These are phyloP conservation scores for Dothidotthia symphoricarpi DNA, from an alignment of 2,329 filamentous ascomycete genomes.

Conservation along the genomic window DNA sequence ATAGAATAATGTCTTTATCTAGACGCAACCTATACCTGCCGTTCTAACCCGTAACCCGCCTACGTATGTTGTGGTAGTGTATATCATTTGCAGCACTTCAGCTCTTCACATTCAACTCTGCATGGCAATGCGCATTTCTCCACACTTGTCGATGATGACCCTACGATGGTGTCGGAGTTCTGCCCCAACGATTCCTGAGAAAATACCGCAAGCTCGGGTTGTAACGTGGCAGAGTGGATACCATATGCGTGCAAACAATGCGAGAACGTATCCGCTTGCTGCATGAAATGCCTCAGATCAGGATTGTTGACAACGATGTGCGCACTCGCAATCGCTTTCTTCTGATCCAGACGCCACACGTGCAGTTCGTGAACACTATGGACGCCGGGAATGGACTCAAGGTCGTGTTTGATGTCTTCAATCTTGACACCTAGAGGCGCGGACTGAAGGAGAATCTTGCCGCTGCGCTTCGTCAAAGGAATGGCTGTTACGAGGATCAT, in stretches of 20 bases:
- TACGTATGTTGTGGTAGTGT: neutral
- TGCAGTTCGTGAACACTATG: conserved; percentile 69
- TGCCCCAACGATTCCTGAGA: too few species aligned
- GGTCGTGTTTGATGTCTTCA: conserved; percentile 64
- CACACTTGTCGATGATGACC: conserved; percentile 18
- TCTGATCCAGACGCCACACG: conserved; percentile 71
- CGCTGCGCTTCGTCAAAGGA: conserved; percentile 61
- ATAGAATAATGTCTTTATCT: too few species aligned
- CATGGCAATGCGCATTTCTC: conserved; percentile 55
- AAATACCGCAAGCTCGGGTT: conserved; percentile 56
- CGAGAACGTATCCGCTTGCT: conserved; percentile 60
- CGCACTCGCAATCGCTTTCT: conserved; percentile 66
- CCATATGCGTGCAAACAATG: conserved; percentile 73
- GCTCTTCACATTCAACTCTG: conserved; percentile 51
- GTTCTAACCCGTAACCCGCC: too few species aligned
- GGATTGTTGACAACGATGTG: conserved; percentile 64
- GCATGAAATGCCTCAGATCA: conserved; percentile 58
- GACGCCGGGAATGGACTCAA: conserved; percentile 67
- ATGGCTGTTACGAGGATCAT: conserved; percentile 67
- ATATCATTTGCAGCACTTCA: conserved; percentile 47
- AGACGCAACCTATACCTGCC: too few species aligned
- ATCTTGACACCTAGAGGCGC: conserved; percentile 60
- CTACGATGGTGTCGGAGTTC: too few species aligned
- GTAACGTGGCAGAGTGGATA: conserved; percentile 68
- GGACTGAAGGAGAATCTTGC: conserved; percentile 66